Conservation (phyloP, 129 eudicot genomes). For the Chrysanthemum seticuspe region DNA sequence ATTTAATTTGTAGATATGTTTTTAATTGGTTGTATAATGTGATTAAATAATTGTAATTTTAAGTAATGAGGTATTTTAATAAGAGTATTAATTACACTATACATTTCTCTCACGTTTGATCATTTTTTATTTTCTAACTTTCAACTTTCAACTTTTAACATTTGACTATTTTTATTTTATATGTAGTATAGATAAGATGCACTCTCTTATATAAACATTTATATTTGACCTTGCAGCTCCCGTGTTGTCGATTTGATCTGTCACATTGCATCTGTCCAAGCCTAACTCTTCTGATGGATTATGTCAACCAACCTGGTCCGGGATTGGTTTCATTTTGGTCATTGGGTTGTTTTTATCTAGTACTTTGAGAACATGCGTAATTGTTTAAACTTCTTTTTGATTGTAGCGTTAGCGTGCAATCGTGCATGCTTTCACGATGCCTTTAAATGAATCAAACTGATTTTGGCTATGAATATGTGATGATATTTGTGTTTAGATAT, state of each 20-base stretch:
- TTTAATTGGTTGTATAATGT: too few species aligned
- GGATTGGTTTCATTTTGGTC: conserved; percentile 9
- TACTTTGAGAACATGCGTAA: conserved; percentile 14
- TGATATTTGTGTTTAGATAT: too few species aligned
- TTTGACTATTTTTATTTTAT: too few species aligned
- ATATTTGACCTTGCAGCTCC: conserved; percentile 49
- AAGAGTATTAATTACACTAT: too few species aligned
- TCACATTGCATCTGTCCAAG: conserved; percentile 73
- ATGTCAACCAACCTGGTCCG: background rate
- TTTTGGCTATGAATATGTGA: background rate
- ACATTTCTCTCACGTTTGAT: too few species aligned
- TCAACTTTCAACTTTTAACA: too few species aligned
- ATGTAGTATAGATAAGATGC: too few species aligned
- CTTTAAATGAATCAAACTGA: background rate
- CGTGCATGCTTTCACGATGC: background rate
- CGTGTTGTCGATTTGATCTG: conserved; percentile 77
- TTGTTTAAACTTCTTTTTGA: conserved; percentile 1
- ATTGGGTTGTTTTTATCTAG: background rate
- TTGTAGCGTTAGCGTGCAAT: too few species aligned
- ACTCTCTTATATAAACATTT: background rate
- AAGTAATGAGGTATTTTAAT: too few species aligned
- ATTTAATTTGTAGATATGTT: too few species aligned
- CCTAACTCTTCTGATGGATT: conserved; percentile 19
- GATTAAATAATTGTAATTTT: too few species aligned
- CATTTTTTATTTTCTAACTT: too few species aligned